These are phyloP conservation scores for Scedosporium boydii DNA, from an alignment of 2,329 filamentous ascomycete genomes.

Conservation along the genomic window DNA sequence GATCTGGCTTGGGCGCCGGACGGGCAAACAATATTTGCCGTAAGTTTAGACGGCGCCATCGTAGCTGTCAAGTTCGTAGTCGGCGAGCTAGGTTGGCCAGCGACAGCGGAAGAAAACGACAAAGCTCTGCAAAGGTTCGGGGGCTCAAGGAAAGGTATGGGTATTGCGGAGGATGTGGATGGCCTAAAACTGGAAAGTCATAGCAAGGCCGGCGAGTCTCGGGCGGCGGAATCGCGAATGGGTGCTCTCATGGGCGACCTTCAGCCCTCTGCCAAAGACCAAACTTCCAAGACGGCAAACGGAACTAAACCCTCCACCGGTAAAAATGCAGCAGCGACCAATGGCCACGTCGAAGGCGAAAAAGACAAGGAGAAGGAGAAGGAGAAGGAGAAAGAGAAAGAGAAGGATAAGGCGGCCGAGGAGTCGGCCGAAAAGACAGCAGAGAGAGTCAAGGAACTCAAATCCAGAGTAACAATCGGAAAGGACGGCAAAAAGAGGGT, in stretches of 20 bases:
- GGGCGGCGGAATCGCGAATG: slow-evolving; percentile 89
- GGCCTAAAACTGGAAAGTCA: slow-evolving; percentile 79
- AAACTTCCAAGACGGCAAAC: slow-evolving; percentile 34
- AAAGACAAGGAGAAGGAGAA: slow-evolving; percentile 13
- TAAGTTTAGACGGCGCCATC: slow-evolving; percentile 83
- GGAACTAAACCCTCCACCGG: slow-evolving; percentile 33
- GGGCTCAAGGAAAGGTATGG: slow-evolving; percentile 75
- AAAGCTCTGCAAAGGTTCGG: slow-evolving; percentile 90
- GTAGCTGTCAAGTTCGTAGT: slow-evolving; percentile 72
- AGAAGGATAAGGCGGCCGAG: slow-evolving; percentile 27
- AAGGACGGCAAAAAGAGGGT: slow-evolving; percentile 98
- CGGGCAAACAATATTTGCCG: slow-evolving; percentile 76
- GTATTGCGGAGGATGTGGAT: slow-evolving; percentile 87
- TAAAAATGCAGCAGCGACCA: slow-evolving; percentile 22
- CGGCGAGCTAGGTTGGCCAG: slow-evolving; percentile 84
- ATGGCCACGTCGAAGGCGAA: slow-evolving; percentile 25
- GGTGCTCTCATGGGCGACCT: slow-evolving; percentile 94
- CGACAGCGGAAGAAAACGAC: slow-evolving; percentile 79
- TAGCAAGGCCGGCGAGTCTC: slow-evolving; percentile 84
- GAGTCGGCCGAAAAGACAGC: slow-evolving; percentile 44
- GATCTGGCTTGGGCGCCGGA: slow-evolving; percentile 92
- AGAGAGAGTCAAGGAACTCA: slow-evolving; percentile 53
- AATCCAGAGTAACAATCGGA: slow-evolving; percentile 85
- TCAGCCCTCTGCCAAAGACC: slow-evolving; percentile 44
- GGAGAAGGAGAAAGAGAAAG: slow-evolving; percentile 19